Evolutionary conservation across 108 stramenopile genomes (phyloP).

Genomic region (Nitzschia palea): DNA sequence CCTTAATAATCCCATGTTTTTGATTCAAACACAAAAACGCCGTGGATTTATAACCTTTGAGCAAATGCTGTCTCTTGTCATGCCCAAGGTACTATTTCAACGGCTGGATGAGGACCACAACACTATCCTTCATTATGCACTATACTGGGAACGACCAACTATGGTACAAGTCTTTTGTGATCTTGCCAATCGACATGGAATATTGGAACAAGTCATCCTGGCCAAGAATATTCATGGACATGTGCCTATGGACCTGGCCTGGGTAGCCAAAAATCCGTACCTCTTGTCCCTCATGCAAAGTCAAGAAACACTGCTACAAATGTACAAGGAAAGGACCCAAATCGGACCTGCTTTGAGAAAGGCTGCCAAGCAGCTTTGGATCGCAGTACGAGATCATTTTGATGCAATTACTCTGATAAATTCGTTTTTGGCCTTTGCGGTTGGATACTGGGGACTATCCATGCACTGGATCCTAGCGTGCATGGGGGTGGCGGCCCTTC

Average conservation of each 20-base stretch:
- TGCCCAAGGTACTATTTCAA: neutral
- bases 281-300: neutral
- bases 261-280: neutral
- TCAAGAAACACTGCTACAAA: neutral
- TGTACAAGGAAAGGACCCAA: neutral
- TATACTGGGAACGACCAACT: constrained; percentile 1
- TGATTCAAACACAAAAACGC: neutral
- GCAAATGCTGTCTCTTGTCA: neutral
- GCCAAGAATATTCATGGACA: neutral
- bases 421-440: neutral
- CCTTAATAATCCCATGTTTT: neutral
- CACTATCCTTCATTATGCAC: neutral
- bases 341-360: neutral
- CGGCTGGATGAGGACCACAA: constrained; percentile 1
- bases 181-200: neutral
- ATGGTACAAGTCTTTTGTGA: neutral
- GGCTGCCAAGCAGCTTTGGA: neutral
- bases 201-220: neutral
- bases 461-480: neutral
- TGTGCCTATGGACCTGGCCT: neutral
- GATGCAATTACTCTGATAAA: neutral
- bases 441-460: neutral
- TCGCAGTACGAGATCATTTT: neutral
- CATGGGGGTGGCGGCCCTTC: neutral
- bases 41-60: neutral